Base-by-base conservation (phyloP, 805 yeast genomes). In the Teunomyces lycoperdinae region DNA sequence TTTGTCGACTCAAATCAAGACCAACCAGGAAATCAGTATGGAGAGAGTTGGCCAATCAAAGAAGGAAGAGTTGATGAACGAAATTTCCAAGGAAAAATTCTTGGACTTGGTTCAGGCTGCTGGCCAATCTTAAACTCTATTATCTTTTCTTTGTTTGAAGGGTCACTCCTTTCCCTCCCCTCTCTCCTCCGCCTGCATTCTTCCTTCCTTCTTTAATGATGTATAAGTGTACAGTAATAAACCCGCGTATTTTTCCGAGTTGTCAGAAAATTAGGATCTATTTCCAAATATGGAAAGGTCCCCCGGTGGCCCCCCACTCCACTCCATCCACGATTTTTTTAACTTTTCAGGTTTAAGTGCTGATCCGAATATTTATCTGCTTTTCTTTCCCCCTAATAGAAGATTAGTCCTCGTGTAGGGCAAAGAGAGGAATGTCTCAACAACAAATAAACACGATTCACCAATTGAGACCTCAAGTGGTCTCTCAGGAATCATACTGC, bases 31-130 rank as follows among this genome's bases (percentile, higher is more conserved):
- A 52, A 64, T 81, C 2, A 57, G 65, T n/a, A 69, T 70, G 10
- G 82, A 75, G 16, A 69, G 60, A 46, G 70, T 66, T 24, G 80
- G 77, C 43, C 72, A 65, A 44, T 63, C 68, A 56, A 78, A 76
- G 63, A 72, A 78, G 56, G 85, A 85, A 55, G 80, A 83, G 50
- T 63, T 84, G 50, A 77, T 84, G 57, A 84, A 82, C 36, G 96
- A 90, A 58, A 77, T 91, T 46, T 85, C 96, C 4, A 92, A 91
- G 64, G 96, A 90, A 62, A 87, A 83, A 63, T 91, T 91, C 61
- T 77, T 91, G 66, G 96, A 90, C 66, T 74, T 91, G 65, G 94
- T 91, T 32, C 86, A 84, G 64, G 85, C 85, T 38, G 90, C 90
- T 2, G 91, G 87, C 45, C 77, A 79, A 26, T 41, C 43, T 40